A percentile compares a stretch with the other conserved stretches of the same genome.
These are phyloP conservation scores for Avena eriantha DNA, from an alignment of 176 grass and related monocot species.

Conservation along the genomic window DNA sequence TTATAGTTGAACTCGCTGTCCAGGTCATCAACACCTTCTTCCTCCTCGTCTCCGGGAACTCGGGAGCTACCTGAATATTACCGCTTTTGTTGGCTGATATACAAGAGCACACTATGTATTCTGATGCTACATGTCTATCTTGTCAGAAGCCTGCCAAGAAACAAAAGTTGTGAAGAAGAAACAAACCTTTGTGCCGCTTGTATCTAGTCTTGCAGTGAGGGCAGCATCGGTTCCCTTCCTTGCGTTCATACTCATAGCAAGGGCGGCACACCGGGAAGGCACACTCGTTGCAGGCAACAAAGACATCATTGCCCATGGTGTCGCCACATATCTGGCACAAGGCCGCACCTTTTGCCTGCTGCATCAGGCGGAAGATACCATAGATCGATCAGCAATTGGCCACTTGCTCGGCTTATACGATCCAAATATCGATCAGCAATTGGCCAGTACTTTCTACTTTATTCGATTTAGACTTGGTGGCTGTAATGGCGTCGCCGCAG, in stretches of 20 bases:
- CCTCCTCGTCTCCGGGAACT: background rate
- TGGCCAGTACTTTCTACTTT: background rate
- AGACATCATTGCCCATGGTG: constrained; percentile 60
- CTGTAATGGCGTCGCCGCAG: no score
- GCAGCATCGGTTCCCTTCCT: constrained; percentile 73
- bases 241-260: constrained; percentile 86
- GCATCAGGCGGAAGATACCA: background rate
- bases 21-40: constrained; percentile 84
- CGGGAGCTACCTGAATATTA: no score
- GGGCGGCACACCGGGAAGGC: constrained; percentile 81
- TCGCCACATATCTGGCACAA: constrained; percentile 81
- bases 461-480: no score
- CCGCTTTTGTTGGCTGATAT: no score
- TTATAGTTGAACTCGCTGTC: constrained; percentile 81
- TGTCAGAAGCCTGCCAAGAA: no score
- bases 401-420: background rate
- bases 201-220: constrained; percentile 93
- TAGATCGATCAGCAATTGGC: background rate
- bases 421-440: background rate
- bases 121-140: no score
- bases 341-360: constrained; percentile 30
- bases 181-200: constrained; percentile 81
- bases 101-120: no score
- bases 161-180: background rate
- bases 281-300: constrained; percentile 90